phyloP scores from a whole-genome alignment of 345 rosid species.

The Sisymbrium altissimum region DNA sequence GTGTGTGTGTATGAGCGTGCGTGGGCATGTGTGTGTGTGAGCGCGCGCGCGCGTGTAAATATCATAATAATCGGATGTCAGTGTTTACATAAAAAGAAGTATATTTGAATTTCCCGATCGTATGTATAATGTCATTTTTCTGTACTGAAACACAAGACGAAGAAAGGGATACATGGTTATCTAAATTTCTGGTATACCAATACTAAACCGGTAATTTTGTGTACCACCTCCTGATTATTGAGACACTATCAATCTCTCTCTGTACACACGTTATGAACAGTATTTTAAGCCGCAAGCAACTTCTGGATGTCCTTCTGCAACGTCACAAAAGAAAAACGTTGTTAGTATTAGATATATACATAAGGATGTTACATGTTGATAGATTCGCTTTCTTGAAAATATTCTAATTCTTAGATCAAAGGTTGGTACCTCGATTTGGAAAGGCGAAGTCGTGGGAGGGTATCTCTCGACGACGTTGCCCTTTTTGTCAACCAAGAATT shows the following conservation, averaged over 20 bases:
- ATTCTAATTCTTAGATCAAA: neutral
- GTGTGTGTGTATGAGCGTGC: neutral
- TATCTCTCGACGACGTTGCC: constrained; percentile 81
- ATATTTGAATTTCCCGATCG: neutral
- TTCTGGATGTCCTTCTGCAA: constrained; percentile 26
- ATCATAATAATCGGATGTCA: neutral
- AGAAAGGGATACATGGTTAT: neutral
- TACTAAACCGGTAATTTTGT: neutral
- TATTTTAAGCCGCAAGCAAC: constrained; percentile 10
- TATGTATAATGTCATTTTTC: neutral
- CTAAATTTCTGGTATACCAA: constrained; percentile 6
- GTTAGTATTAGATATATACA: neutral
- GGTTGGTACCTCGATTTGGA: constrained; percentile 71
- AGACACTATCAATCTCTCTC: constrained; percentile 8
- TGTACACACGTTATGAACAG: neutral
- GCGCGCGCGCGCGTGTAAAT: neutral
- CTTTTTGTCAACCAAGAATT: constrained; percentile 82
- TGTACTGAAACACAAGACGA: neutral
- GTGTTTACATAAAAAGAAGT: neutral
- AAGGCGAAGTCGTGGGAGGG: constrained; percentile 90
- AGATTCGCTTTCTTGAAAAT: neutral
- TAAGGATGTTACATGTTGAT: neutral
- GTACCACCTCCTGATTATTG: neutral
- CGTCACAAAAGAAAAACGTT: neutral
- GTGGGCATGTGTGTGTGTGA: neutral